A percentile compares a stretch with the other conserved stretches of the same genome.
phyloP scores from a whole-genome alignment of 108 stramenopile genomes.

The Nannochloropsis salina region DNA sequence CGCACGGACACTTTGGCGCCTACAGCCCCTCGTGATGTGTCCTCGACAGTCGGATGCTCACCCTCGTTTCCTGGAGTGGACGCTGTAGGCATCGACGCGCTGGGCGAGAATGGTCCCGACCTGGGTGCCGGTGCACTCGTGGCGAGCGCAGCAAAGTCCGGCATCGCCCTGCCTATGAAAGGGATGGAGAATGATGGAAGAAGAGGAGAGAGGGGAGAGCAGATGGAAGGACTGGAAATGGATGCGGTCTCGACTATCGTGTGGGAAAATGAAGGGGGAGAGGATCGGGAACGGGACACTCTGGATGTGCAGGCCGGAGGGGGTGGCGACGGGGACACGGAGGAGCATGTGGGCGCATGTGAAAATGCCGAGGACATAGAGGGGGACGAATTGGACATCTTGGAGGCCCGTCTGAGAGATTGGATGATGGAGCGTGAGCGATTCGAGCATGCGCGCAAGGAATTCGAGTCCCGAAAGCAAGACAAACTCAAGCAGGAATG shows the following conservation, averaged over 20 bases:
- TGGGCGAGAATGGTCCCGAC: too few relatives aligned
- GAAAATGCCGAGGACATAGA: neutral
- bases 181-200: neutral
- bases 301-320: neutral
- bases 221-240: neutral
- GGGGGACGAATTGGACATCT: neutral
- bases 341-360: neutral
- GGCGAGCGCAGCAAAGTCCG: too few relatives aligned
- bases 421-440: slow-evolving; percentile 8
- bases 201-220: neutral
- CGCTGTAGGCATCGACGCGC: too few relatives aligned
- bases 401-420: neutral
- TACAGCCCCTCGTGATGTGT: too few relatives aligned
- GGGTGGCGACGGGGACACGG: neutral
- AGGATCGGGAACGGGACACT: neutral
- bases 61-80: too few relatives aligned
- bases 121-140: too few relatives aligned
- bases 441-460: slow-evolving; percentile 19
- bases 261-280: neutral
- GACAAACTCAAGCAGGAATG: neutral
- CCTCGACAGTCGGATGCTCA: too few relatives aligned
- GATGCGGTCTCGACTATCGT: too few relatives aligned
- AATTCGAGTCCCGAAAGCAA: neutral
- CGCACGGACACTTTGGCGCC: too few relatives aligned
- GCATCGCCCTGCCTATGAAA: neutral